Percentiles rank a stretch among this genome's conserved stretches.
Evolutionary conservation across 2,329 filamentous ascomycete species (phyloP).

Genomic region (Pleurostoma richardsiae): DNA sequence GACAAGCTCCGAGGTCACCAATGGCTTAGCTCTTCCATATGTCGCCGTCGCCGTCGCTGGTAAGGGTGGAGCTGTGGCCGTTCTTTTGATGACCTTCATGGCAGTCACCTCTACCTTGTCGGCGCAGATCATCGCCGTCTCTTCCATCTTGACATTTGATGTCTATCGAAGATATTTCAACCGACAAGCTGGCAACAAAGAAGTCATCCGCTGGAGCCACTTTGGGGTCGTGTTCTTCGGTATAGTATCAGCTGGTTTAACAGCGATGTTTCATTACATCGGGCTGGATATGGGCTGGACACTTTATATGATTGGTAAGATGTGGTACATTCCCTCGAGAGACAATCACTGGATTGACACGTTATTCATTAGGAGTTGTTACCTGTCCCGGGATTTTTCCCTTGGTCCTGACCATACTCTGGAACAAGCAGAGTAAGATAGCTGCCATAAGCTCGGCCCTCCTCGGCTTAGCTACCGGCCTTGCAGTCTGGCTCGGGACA

Average conservation of each 20-base stretch:
- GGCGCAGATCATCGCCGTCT: constrained; percentile 47
- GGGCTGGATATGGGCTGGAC: constrained; percentile 50
- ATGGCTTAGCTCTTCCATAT: constrained; percentile 65
- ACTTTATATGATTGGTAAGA: constrained; percentile 47
- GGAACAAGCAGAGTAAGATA: constrained; percentile 40
- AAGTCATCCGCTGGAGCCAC: constrained; percentile 47
- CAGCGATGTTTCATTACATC: constrained; percentile 47
- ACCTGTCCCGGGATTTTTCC: constrained; percentile 50
- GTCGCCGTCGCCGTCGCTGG: constrained; percentile 66
- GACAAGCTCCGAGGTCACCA: constrained; percentile 50
- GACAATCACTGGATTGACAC: constrained; percentile 33
- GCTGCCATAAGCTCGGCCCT: constrained; percentile 46
- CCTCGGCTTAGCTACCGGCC: constrained; percentile 40
- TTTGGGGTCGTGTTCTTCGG: constrained; percentile 48
- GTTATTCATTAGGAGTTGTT: constrained; percentile 49
- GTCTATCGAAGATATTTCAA: constrained; percentile 48
- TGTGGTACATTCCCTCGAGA: too few species aligned
- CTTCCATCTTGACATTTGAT: constrained; percentile 48
- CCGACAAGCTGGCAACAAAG: constrained; percentile 33
- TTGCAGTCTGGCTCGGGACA: constrained; percentile 47
- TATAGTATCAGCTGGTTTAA: constrained; percentile 43
- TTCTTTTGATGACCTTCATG: constrained; percentile 69
- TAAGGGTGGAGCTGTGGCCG: constrained; percentile 63
- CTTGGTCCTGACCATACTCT: constrained; percentile 46
- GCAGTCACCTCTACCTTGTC: constrained; percentile 60